Base-by-base conservation (phyloP, 768 basidiomycete species). In the Panus rudis region DNA sequence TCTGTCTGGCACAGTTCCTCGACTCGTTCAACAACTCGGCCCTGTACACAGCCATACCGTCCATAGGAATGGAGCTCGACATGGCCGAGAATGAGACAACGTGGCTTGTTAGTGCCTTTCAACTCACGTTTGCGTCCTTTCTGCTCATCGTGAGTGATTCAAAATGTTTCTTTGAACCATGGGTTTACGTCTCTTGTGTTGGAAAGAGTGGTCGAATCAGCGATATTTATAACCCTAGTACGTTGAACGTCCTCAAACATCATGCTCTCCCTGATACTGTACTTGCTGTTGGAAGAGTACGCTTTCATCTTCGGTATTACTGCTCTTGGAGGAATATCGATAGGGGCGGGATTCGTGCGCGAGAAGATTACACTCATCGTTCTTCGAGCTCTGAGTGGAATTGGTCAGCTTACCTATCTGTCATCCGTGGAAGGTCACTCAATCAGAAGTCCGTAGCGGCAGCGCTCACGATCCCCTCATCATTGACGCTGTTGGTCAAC, bases 401-500 rank as follows among this genome's bases (percentile, higher is more conserved):
- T 57, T 5, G 42, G 52, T 52, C 24, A 37, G 51, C 38, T 12
- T 7, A 14, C 25, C 6, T 23, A 33, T 27, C 6, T 21, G 10
- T 27, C 24, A 10, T 2, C 35, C 24, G 13, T n/a, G n/a, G n/a
- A n/a, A n/a, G n/a, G n/a, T n/a, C n/a, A n/a, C n/a, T n/a, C n/a
- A n/a, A n/a, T n/a, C n/a, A n/a, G n/a, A n/a, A n/a, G n/a, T n/a
- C n/a, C 30, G 12, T 48, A 55, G 64, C 55, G 16, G 72, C 64
- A 2, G 56, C 69, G 2, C 49, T 69, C 47, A 72, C 59, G 3
- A 61, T 70, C 34, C 68, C 68, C 0, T 62, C 66, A 4, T 63
- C 65, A 3, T 47, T 65, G 25, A 59, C 63, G 20, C 54, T 72
- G 21, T 64, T 71, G 37, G 65, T 73, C 19, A 58, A 63, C 39